Conservation (phyloP, 371 early-diverging fungal species). For the Mucor saturninus region DNA sequence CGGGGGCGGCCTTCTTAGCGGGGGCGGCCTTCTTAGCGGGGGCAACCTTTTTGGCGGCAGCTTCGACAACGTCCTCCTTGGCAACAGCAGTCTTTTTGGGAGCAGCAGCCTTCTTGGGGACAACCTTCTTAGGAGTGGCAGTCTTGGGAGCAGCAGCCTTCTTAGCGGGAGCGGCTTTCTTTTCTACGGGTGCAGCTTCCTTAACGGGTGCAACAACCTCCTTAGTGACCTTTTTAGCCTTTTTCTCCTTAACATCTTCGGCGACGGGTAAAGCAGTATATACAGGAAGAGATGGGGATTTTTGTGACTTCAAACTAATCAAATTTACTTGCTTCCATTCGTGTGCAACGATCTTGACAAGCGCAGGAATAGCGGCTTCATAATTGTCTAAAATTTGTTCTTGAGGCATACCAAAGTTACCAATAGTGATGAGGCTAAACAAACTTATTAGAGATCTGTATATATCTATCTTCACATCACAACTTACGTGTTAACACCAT, state of each 20-base stretch:
- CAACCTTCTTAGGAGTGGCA: not conserved
- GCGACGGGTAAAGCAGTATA: conserved; percentile 14
- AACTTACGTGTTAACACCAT: conserved; percentile 25
- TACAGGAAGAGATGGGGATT: conserved; percentile 25
- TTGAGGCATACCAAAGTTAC: conserved; percentile 28
- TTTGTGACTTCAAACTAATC: conserved; percentile 11
- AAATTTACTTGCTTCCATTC: conserved; percentile 23
- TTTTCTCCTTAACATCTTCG: not conserved
- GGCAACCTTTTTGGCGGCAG: conserved; percentile 1
- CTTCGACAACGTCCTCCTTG: conserved; percentile 1
- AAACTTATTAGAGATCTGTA: not conserved
- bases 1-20: conserved; percentile 5
- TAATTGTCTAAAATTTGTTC: conserved; percentile 24
- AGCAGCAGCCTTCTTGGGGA: conserved; percentile 5
- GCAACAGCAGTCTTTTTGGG: conserved; percentile 5
- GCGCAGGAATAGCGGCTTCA: conserved; percentile 16
- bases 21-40: conserved; percentile 2
- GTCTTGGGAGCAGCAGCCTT: not conserved
- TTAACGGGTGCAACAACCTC: not conserved
- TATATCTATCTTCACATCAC: not conserved
- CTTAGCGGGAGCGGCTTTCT: not conserved
- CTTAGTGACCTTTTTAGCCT: not conserved
- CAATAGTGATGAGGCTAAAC: conserved; percentile 23
- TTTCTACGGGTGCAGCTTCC: conserved; percentile 5
- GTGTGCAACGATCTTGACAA: conserved; percentile 16